Conservation (phyloP, 176 grass and related monocot genomes). For the Oryza brachyantha region DNA sequence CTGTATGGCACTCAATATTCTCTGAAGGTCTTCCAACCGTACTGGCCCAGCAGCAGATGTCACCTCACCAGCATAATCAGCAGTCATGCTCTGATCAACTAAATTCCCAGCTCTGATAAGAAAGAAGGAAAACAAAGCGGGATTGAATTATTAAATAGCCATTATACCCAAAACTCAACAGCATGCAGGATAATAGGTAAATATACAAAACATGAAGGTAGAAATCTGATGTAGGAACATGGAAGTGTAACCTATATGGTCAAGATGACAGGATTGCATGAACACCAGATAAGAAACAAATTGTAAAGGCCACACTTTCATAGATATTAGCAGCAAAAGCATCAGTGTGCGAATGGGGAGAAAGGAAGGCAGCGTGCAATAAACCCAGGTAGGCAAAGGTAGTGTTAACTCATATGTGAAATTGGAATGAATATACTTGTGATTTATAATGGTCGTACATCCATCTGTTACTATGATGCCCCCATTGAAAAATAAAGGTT, state of each 20-base stretch:
- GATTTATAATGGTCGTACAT: constrained; percentile 13
- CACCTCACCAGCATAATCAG: constrained; percentile 88
- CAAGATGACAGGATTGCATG: constrained; percentile 10
- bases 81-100: constrained; percentile 91
- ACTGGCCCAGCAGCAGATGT: constrained; percentile 88
- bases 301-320: background rate
- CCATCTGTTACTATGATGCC: background rate
- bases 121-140: background rate
- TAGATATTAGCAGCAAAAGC: constrained; percentile 3
- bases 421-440: constrained; percentile 2
- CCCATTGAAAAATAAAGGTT: constrained; percentile 4
- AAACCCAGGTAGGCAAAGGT: background rate
- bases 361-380: background rate
- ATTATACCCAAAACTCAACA: background rate
- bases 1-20: constrained; percentile 94
- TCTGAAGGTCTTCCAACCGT: constrained; percentile 79
- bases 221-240: background rate
- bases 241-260: background rate
- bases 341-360: background rate
- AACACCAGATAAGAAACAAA: background rate
- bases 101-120: constrained; percentile 86
- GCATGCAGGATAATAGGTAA: background rate
- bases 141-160: background rate
- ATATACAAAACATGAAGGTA: background rate
- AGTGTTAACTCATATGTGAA: background rate